Percentiles rank a stretch among this genome's conserved stretches.
Evolutionary conservation across 148 eudicot species (phyloP).

Genomic region (Vaccinium macrocarpon): DNA sequence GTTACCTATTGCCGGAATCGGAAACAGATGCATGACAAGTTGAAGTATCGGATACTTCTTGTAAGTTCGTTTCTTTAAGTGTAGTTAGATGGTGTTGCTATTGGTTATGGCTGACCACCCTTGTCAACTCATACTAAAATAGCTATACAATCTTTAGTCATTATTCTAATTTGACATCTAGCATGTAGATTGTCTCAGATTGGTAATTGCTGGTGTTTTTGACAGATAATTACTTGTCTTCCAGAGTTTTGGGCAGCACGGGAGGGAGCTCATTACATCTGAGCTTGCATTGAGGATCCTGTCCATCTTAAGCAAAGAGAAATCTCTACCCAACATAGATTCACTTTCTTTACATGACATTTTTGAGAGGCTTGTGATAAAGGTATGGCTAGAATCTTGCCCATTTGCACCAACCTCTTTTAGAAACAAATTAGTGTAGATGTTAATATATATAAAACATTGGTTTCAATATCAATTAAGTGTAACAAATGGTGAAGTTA

Average conservation of each 20-base stretch:
- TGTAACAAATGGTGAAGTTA: neutral
- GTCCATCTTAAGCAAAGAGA: slow-evolving; percentile 82
- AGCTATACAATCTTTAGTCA: neutral
- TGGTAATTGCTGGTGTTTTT: slow-evolving; percentile 87
- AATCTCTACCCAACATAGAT: slow-evolving; percentile 75
- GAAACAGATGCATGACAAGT: slow-evolving; percentile 50
- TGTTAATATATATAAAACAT: neutral
- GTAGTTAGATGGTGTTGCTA: neutral
- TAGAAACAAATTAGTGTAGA: neutral
- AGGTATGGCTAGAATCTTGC: slow-evolving; percentile 45
- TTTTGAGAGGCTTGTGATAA: slow-evolving; percentile 72
- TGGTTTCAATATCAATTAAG: neutral
- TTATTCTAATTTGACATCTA: slow-evolving; percentile 11
- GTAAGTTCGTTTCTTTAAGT: slow-evolving; percentile 45
- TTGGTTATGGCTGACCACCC: neutral
- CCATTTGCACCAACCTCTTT: slow-evolving; percentile 7
- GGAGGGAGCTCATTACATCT: slow-evolving; percentile 90
- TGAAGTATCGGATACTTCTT: slow-evolving; percentile 80
- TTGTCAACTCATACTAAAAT: neutral
- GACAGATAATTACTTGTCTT: slow-evolving; percentile 99
- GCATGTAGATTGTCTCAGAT: slow-evolving; percentile 65
- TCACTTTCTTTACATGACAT: slow-evolving; percentile 47
- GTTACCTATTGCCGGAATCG: slow-evolving; percentile 71
- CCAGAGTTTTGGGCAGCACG: slow-evolving; percentile 99
- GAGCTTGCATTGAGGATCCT: slow-evolving; percentile 89